Percentiles rank a stretch among this genome's conserved stretches.
These are phyloP conservation scores for Lactifluus subvellereus DNA, from an alignment of 768 basidiomycete genomes.

Conservation along the genomic window DNA sequence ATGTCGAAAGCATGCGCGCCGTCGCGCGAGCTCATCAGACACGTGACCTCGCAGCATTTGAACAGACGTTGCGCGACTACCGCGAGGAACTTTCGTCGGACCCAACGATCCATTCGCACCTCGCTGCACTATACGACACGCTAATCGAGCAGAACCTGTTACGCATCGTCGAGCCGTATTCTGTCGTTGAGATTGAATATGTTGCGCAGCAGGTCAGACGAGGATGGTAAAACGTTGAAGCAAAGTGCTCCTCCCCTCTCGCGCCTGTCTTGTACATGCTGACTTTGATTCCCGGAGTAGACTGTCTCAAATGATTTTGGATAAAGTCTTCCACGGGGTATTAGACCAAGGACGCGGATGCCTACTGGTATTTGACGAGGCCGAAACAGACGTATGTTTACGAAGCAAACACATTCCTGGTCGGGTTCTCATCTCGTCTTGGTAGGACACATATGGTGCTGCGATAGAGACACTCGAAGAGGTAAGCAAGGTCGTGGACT, in stretches of 20 bases:
- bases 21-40: conserved; percentile 92
- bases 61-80: conserved; percentile 81
- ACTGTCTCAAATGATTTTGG: conserved; percentile 96
- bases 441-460: conserved; percentile 78
- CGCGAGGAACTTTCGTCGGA: conserved; percentile 90
- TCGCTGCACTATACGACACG: conserved; percentile 91
- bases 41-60: conserved; percentile 84
- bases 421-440: not conserved
- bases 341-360: conserved; percentile 95
- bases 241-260: conserved; percentile 57
- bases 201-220: conserved; percentile 86
- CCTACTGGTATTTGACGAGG: conserved; percentile 83
- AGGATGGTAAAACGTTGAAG: conserved; percentile 80
- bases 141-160: conserved; percentile 93
- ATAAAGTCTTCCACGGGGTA: conserved; percentile 90
- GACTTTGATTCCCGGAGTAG: conserved; percentile 36
- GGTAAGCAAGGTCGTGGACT: conserved; percentile 90
- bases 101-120: conserved; percentile 91
- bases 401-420: conserved; percentile 1
- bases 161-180: conserved; percentile 94
- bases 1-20: conserved; percentile 94
- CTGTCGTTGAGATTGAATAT: conserved; percentile 82
- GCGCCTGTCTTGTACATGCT: not conserved
- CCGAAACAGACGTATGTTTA: conserved; percentile 70
- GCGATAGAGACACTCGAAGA: conserved; percentile 88